These are phyloP conservation scores for Trichosporon ovoides DNA, from an alignment of 1,284 basidiomycete species.

Conservation along the genomic window DNA sequence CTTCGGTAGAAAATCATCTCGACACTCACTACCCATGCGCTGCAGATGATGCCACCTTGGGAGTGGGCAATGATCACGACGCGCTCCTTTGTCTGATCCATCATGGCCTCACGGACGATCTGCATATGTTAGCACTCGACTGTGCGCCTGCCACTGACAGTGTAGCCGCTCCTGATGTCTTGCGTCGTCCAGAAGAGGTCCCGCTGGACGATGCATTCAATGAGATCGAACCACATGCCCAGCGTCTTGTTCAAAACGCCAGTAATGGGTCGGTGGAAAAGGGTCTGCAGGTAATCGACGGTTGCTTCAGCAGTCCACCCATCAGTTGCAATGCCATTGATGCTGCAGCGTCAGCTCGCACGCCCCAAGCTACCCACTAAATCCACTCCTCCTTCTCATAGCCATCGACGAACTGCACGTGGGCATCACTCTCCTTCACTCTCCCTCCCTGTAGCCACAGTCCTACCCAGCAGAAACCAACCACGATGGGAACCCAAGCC, in stretches of 20 bases:
- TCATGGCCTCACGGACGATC: conserved; percentile 15
- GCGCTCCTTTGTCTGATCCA: conserved; percentile 21
- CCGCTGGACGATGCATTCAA: conserved; percentile 39
- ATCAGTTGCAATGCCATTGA: conserved; percentile 38
- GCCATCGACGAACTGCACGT: conserved; percentile 4
- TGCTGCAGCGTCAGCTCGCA: conserved; percentile 16
- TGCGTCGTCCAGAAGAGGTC: conserved; percentile 29
- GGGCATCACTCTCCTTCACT: conserved; percentile 7
- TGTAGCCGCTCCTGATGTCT: conserved; percentile 29
- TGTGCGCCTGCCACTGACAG: background rate
- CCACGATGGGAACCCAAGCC: conserved; percentile 4
- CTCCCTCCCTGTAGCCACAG: background rate
- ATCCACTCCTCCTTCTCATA: conserved; percentile 26
- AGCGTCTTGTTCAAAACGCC: conserved; percentile 35
- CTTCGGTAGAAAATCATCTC: background rate
- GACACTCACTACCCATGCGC: conserved; percentile 21
- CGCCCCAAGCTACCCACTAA: conserved; percentile 22
- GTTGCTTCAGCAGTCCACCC: conserved; percentile 24
- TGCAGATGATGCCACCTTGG: conserved; percentile 38
- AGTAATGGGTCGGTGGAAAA: conserved; percentile 31
- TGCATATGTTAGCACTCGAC: background rate
- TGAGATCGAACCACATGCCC: conserved; percentile 35
- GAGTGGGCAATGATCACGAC: conserved; percentile 38
- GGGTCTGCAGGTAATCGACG: conserved; percentile 21
- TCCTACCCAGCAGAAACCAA: background rate